Evolutionary conservation across 139 green algal genomes (phyloP).

Genomic region (Tetraselmis chui): DNA sequence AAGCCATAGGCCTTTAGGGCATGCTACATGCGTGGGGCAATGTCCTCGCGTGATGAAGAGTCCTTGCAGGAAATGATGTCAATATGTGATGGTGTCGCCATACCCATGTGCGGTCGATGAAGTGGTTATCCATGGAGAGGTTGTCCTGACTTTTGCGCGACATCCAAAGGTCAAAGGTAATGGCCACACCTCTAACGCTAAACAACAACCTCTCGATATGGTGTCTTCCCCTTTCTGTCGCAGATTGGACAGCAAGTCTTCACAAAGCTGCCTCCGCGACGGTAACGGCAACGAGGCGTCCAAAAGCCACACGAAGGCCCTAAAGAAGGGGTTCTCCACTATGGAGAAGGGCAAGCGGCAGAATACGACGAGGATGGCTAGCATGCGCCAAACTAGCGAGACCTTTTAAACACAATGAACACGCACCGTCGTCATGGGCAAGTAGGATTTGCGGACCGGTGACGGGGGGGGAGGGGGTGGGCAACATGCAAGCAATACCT

Average conservation of each 20-base stretch:
- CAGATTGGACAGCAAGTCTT: neutral
- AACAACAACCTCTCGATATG: neutral
- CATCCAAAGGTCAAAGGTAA: neutral
- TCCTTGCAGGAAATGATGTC: neutral
- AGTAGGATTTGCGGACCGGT: neutral
- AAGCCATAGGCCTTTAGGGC: neutral
- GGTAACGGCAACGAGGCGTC: neutral
- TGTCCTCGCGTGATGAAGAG: neutral
- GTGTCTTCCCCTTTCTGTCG: neutral
- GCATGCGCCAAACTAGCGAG: neutral
- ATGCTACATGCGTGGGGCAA: neutral
- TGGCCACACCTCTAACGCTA: neutral
- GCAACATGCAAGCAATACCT: too few species aligned
- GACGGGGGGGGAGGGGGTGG: too few species aligned
- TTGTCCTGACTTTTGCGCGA: neutral
- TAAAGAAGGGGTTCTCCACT: neutral
- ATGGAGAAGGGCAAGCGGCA: neutral
- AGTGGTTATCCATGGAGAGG: neutral
- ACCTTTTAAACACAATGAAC: neutral
- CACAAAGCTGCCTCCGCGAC: neutral
- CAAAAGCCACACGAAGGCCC: neutral
- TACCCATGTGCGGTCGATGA: neutral
- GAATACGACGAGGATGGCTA: neutral
- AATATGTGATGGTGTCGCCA: neutral
- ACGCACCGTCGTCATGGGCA: neutral